Evolutionary conservation across 495 filamentous ascomycete species (phyloP).

Genomic region (Hypoxylon perforatum): DNA sequence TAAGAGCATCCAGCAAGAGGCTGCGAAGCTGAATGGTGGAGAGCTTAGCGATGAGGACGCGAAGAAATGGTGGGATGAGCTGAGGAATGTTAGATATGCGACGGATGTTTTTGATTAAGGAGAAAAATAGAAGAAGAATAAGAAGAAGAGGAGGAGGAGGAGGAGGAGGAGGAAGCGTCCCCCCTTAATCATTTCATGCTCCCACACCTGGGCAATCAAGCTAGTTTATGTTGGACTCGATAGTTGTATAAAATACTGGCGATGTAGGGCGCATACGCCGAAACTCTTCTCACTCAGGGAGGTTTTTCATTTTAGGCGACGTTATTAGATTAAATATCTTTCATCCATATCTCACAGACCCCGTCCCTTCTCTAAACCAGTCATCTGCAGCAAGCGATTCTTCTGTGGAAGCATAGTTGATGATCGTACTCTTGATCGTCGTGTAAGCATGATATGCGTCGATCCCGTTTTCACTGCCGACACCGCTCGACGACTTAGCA

Average conservation of each 20-base stretch:
- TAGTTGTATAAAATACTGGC: too few relatives aligned
- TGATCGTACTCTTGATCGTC: slow-evolving; percentile 67
- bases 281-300: too few relatives aligned
- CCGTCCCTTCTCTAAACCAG: slow-evolving; percentile 62
- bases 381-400: slow-evolving; percentile 53
- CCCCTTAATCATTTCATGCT: too few relatives aligned
- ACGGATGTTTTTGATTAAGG: slow-evolving; percentile 69
- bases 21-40: slow-evolving; percentile 34
- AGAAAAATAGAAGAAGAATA: too few relatives aligned
- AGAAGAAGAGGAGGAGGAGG: too few relatives aligned
- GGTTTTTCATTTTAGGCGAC: too few relatives aligned
- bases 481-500: slow-evolving; percentile 61
- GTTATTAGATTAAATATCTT: too few relatives aligned
- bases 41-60: slow-evolving; percentile 51
- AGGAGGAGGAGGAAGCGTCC: too few relatives aligned
- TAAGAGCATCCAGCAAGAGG: slow-evolving; percentile 64
- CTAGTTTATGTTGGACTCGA: too few relatives aligned
- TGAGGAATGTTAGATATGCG: slow-evolving; percentile 68
- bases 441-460: slow-evolving; percentile 69
- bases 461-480: slow-evolving; percentile 68
- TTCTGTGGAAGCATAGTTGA: slow-evolving; percentile 63
- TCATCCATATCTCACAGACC: slow-evolving; percentile 61
- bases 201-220: too few relatives aligned
- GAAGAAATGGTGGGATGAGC: slow-evolving; percentile 60
- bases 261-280: too few relatives aligned